Base-by-base conservation (phyloP, 2,329 filamentous ascomycete genomes). In the Colletotrichum plurivorum region DNA sequence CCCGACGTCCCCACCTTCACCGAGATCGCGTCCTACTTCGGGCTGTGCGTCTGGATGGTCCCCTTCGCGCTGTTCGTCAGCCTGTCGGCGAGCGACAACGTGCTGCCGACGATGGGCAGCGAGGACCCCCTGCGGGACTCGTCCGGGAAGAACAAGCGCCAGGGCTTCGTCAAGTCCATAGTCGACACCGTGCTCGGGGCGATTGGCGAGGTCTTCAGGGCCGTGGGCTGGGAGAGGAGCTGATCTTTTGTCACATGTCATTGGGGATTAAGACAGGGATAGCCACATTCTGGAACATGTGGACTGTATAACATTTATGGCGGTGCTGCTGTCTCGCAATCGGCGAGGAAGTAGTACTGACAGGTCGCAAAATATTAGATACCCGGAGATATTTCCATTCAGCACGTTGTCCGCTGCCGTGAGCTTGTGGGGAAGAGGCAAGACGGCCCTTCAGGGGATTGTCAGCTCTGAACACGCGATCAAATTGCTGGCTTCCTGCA, bases 31-130 rank as follows among this genome's bases (percentile, higher is more conserved):
- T 95, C 94, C 0, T 99, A 96, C 81, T 99, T 99, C 77, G 96
- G 96, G 0, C 85, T 99, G 2, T 97, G 95, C 75, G 95, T 99
- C 0, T 99, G 96, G 96, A 87, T 99, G 1, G 93, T 98, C 0
- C 96, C 96, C 0, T 99, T 99, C 78, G 91, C 95, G 16, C 86
- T 99, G 15, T 99, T 99, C 77, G 95, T 99, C 58, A 97, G 93
- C 75, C 82, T 99, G 49, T 97, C 94, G 18, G 96, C 96, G 0
- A 94, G 94, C 63, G 96, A 99, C 77, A 98, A 98, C 77, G 94
- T 98, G 4, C 83, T 99, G 59, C 96, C 96, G 0, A 97, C 92
- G 8, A 98, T 98, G 88, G 94, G 94, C 13, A 94, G 89, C 55
- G 92, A 94, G 72, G 84, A 87, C 60, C 86, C 87, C 3, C 78